A percentile compares a stretch with the other conserved stretches of the same genome.
Evolutionary conservation across 1,284 basidiomycete genomes (phyloP).

Genomic region (Vanrija sp.): DNA sequence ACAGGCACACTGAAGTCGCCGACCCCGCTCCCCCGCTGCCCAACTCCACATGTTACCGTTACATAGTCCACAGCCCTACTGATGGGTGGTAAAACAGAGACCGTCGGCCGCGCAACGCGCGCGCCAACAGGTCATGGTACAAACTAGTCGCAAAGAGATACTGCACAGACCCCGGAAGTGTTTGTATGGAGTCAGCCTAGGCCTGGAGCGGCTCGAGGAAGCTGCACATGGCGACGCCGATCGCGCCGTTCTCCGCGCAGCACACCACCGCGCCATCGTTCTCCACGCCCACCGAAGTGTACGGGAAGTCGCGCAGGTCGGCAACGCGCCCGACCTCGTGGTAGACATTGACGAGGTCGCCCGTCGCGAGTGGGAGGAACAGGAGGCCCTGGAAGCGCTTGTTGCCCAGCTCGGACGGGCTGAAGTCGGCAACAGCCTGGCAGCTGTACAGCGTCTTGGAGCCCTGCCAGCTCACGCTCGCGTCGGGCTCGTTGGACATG

Average conservation of each 20-base stretch:
- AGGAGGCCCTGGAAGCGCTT: slow-evolving; percentile 36
- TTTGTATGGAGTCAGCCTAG: neutral
- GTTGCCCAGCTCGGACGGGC: slow-evolving; percentile 28
- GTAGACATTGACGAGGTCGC: slow-evolving; percentile 45
- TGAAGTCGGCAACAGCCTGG: slow-evolving; percentile 45
- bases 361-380: slow-evolving; percentile 39
- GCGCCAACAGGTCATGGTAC: too few species aligned
- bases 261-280: slow-evolving; percentile 48
- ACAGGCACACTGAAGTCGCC: too few species aligned
- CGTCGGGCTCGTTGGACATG: slow-evolving; percentile 20
- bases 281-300: slow-evolving; percentile 45
- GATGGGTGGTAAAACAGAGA: too few species aligned
- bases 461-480: slow-evolving; percentile 36
- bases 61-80: too few species aligned
- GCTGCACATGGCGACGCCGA: slow-evolving; percentile 48
- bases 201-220: slow-evolving; percentile 43
- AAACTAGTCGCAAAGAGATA: too few species aligned
- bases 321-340: slow-evolving; percentile 50
- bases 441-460: slow-evolving; percentile 43
- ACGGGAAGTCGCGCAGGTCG: slow-evolving; percentile 44
- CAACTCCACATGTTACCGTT: too few species aligned
- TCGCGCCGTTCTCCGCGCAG: slow-evolving; percentile 33
- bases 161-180: too few species aligned
- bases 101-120: too few species aligned
- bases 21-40: too few species aligned